Evolutionary conservation across 108 stramenopile species (phyloP).

Genomic region (Skeletonema potamos): DNA sequence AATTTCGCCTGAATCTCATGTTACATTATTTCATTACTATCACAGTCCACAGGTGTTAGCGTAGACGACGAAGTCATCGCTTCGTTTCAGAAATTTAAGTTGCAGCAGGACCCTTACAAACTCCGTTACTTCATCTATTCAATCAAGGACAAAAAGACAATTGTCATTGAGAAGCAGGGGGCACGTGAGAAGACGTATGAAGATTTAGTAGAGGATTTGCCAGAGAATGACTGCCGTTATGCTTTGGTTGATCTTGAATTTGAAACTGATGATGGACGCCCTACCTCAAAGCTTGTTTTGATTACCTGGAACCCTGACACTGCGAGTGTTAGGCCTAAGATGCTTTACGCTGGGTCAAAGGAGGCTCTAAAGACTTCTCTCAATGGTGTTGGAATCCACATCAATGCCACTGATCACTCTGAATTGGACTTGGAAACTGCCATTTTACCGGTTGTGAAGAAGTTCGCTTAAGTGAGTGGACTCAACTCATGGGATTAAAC

Average conservation of each 20-base stretch:
- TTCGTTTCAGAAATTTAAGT: conserved; percentile 83
- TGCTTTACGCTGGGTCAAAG: conserved; percentile 94
- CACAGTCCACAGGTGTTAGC: conserved; percentile 83
- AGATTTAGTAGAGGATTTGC: conserved; percentile 78
- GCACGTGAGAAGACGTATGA: conserved; percentile 67
- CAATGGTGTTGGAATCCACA: conserved; percentile 83
- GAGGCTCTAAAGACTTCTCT: conserved; percentile 88
- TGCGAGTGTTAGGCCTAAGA: conserved; percentile 84
- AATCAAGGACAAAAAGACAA: conserved; percentile 84
- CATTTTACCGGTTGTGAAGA: conserved; percentile 75
- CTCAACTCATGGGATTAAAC: not conserved
- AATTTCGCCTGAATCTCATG: not conserved
- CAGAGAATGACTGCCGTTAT: conserved; percentile 92
- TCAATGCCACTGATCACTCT: conserved; percentile 83
- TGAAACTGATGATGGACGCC: conserved; percentile 84
- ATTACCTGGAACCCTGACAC: conserved; percentile 95
- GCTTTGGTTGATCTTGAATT: conserved; percentile 92
- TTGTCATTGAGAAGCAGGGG: conserved; percentile 72
- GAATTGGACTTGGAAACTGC: conserved; percentile 87
- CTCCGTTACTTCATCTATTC: conserved; percentile 82
- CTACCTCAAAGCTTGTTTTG: conserved; percentile 91
- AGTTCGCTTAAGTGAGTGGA: conserved; percentile 67
- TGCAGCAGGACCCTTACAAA: conserved; percentile 70
- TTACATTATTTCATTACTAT: not conserved
- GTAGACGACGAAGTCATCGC: conserved; percentile 69